These are phyloP conservation scores for Lanmaoa pseudosensibilis DNA, from an alignment of 768 basidiomycete species.

Conservation along the genomic window DNA sequence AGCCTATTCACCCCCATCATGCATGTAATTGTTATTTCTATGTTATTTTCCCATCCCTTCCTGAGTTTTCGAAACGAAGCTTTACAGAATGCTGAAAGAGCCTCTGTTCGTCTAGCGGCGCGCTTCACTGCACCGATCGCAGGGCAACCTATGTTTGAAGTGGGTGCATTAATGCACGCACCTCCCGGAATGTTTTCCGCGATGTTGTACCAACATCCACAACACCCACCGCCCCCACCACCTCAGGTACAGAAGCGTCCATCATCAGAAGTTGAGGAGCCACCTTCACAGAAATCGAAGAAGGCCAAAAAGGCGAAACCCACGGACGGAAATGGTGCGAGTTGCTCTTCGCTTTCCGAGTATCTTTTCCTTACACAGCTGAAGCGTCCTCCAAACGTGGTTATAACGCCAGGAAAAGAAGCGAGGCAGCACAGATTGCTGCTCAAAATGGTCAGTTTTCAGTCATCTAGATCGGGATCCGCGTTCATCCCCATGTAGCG, in stretches of 20 bases:
- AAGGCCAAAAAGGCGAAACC: conserved; percentile 43
- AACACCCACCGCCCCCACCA: conserved; percentile 24
- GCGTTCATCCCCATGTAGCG: conserved; percentile 33
- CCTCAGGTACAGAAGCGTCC: conserved; percentile 38
- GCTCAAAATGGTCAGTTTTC: conserved; percentile 57
- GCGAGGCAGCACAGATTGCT: conserved; percentile 63
- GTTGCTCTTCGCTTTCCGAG: conserved; percentile 1
- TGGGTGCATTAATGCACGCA: conserved; percentile 34
- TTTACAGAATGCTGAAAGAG: conserved; percentile 55
- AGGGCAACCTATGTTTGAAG: conserved; percentile 34
- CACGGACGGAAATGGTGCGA: conserved; percentile 35
- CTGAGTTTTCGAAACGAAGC: conserved; percentile 35
- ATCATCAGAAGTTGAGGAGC: conserved; percentile 39
- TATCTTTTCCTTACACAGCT: conserved; percentile 14
- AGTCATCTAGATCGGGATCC: conserved; percentile 10
- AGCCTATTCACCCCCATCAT: conserved; percentile 30
- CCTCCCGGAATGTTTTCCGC: conserved; percentile 29
- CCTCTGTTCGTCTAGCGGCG: conserved; percentile 58
- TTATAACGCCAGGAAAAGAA: conserved; percentile 71
- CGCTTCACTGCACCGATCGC: conserved; percentile 41
- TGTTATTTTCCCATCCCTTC: conserved; percentile 18
- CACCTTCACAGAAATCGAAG: conserved; percentile 47
- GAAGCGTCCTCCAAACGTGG: conserved; percentile 57
- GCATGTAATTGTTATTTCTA: conserved; percentile 34
- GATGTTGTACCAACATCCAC: conserved; percentile 33